These are phyloP conservation scores for Sporisorium sorghi DNA, from an alignment of 1,284 basidiomycete species.

Conservation along the genomic window DNA sequence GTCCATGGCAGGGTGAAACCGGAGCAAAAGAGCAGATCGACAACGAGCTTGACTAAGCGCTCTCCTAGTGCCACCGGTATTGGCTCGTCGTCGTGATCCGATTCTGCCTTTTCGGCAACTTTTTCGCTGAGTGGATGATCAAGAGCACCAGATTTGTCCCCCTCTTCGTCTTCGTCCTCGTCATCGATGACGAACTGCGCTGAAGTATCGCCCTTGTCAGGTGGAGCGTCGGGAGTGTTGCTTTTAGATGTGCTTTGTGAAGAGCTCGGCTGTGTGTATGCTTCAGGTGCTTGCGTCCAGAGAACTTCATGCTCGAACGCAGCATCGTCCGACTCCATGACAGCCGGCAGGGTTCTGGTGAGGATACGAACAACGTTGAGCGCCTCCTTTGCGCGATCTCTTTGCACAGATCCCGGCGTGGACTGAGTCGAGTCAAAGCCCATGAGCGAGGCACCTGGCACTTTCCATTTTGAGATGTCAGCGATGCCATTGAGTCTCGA, in stretches of 20 bases:
- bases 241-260: background rate
- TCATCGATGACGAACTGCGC: slow-evolving; percentile 65
- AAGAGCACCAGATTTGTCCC: background rate
- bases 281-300: slow-evolving; percentile 42
- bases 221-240: background rate
- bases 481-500: slow-evolving; percentile 21
- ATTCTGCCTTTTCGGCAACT: background rate
- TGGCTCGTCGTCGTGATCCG: slow-evolving; percentile 16
- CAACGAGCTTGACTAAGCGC: slow-evolving; percentile 40
- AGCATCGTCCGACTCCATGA: slow-evolving; percentile 40
- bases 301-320: slow-evolving; percentile 46
- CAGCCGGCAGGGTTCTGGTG: slow-evolving; percentile 58
- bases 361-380: slow-evolving; percentile 65
- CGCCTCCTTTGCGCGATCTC: slow-evolving; percentile 58
- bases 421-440: slow-evolving; percentile 10
- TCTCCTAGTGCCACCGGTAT: slow-evolving; percentile 46
- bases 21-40: slow-evolving; percentile 66
- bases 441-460: slow-evolving; percentile 30
- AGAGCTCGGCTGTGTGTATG: slow-evolving; percentile 16
- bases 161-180: slow-evolving; percentile 33
- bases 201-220: slow-evolving; percentile 46
- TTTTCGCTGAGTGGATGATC: slow-evolving; percentile 43
- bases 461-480: slow-evolving; percentile 34
- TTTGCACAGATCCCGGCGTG: slow-evolving; percentile 8
- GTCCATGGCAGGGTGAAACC: slow-evolving; percentile 68